phyloP scores from a whole-genome alignment of 495 filamentous ascomycete species.

The Terfezia claveryi region DNA sequence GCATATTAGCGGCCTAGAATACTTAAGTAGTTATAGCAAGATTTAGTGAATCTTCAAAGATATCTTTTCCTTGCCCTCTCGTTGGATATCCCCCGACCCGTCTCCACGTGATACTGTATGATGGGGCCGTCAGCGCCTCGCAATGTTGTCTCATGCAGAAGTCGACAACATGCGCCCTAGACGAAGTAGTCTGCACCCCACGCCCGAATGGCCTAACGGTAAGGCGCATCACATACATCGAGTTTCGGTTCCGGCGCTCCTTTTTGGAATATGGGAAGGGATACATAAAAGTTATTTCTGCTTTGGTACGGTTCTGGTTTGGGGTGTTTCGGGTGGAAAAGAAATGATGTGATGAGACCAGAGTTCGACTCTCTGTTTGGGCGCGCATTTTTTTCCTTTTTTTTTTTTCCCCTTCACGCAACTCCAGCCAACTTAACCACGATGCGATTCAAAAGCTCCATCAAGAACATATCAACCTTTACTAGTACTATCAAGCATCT shows the following conservation, averaged over 20 bases:
- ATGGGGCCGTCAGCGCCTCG: too few species aligned
- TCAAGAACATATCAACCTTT: conserved; percentile 65
- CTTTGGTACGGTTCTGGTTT: not conserved
- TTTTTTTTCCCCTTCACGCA: not conserved
- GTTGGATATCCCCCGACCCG: too few species aligned
- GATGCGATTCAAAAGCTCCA: conserved; percentile 64
- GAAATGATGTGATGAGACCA: not conserved
- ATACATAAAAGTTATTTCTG: not conserved
- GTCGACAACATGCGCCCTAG: too few species aligned
- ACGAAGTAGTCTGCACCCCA: too few species aligned
- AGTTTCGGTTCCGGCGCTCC: not conserved
- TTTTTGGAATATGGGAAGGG: not conserved
- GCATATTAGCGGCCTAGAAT: too few species aligned
- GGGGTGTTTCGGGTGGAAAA: not conserved
- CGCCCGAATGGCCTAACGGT: not conserved
- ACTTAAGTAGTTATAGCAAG: too few species aligned
- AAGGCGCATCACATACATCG: not conserved
- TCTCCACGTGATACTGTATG: too few species aligned
- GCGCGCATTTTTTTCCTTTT: not conserved
- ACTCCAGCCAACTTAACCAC: not conserved
- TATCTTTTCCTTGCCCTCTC: too few species aligned
- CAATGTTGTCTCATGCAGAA: too few species aligned
- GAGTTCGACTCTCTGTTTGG: not conserved
- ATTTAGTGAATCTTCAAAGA: too few species aligned
- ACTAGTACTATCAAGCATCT: conserved; percentile 32